Percentiles rank a stretch among this genome's conserved stretches.
Evolutionary conservation across 768 basidiomycete species (phyloP).

Genomic region (Russula ochroleuca): DNA sequence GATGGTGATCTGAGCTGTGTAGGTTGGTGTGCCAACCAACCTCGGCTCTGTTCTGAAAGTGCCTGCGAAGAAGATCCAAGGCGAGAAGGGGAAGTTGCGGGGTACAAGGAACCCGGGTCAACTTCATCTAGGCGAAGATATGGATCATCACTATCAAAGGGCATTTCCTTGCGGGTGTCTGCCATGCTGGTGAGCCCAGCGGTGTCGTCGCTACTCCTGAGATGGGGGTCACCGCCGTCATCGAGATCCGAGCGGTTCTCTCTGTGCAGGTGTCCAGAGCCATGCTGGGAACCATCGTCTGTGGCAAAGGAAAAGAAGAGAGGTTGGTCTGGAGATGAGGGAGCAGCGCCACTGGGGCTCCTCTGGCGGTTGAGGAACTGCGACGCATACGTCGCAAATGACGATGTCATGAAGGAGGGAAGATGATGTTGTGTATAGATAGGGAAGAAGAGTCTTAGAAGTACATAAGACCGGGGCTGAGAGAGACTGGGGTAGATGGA

Average conservation of each 20-base stretch:
- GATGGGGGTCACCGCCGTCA: constrained; percentile 75
- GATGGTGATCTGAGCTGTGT: constrained; percentile 54
- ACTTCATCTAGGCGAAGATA: constrained; percentile 74
- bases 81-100: constrained; percentile 38
- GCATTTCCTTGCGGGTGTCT: constrained; percentile 23
- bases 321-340: constrained; percentile 62
- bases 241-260: constrained; percentile 52
- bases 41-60: constrained; percentile 39
- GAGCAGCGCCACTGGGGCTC: constrained; percentile 37
- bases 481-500: not conserved
- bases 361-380: constrained; percentile 68
- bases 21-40: constrained; percentile 74
- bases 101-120: constrained; percentile 42
- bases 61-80: constrained; percentile 36
- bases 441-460: constrained; percentile 4
- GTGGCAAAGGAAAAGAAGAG: constrained; percentile 88
- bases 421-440: not conserved
- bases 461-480: constrained; percentile 13
- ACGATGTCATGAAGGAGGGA: constrained; percentile 46
- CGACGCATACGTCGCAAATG: constrained; percentile 79
- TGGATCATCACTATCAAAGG: constrained; percentile 65
- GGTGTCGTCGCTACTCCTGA: constrained; percentile 41
- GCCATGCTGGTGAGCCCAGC: constrained; percentile 35
- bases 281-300: constrained; percentile 55
- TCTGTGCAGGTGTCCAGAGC: constrained; percentile 36